These are phyloP conservation scores for Mallotus repandus DNA, from an alignment of 441 rosid species.

Conservation along the genomic window DNA sequence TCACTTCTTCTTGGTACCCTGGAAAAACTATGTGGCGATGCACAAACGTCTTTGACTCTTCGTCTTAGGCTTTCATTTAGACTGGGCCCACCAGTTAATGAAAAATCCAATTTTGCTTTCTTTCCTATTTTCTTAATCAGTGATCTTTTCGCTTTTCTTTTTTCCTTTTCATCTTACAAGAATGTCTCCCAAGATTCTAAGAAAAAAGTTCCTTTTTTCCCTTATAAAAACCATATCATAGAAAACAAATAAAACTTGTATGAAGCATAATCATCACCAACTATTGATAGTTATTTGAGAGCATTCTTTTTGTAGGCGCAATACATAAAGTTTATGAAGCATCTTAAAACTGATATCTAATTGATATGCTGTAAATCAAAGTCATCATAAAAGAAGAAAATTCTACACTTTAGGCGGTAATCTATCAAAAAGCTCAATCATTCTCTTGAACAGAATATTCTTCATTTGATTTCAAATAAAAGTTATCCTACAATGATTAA, in stretches of 20 bases:
- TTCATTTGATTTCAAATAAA: neutral
- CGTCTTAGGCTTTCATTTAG: slow-evolving; percentile 9
- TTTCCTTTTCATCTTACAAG: neutral
- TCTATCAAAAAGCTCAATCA: neutral
- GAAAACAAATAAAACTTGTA: neutral
- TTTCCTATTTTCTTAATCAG: neutral
- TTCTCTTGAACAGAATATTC: slow-evolving; percentile 1
- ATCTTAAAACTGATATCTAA: neutral
- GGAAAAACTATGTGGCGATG: slow-evolving; percentile 22
- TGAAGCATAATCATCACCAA: neutral
- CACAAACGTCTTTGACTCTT: slow-evolving; percentile 19
- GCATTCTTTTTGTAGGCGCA: neutral
- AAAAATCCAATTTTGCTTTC: neutral
- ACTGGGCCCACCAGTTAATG: slow-evolving; percentile 28
- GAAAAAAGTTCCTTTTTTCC: neutral
- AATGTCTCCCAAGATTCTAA: neutral
- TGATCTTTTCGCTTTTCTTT: neutral
- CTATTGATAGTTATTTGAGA: neutral
- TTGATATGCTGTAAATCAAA: neutral
- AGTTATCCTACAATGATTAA: neutral
- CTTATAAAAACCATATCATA: no score
- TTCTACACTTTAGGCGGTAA: slow-evolving; percentile 2
- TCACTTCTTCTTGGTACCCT: neutral
- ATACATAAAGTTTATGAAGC: neutral
- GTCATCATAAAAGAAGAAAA: slow-evolving; percentile 1